Base-by-base conservation (phyloP, 805 yeast species). In the Maudiozyma barnettii region DNA sequence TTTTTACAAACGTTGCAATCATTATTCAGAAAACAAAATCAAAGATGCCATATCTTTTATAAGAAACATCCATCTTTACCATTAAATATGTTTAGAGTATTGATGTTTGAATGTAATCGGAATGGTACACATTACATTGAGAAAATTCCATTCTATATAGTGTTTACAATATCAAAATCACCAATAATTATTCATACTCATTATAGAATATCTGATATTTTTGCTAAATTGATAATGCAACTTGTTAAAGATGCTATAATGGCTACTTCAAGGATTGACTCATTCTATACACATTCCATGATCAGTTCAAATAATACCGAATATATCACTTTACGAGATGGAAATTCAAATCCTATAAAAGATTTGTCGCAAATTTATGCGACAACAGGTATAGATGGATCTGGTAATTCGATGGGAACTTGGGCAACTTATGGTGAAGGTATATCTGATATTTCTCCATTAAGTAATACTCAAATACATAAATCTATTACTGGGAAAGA, bases 341-440 rank as follows among this genome's bases (percentile, higher is more conserved):
- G 60, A 42, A 58, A 57, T 39, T 76, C 58, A 38, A 55, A 52
- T 51, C 77, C 68, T 33, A 69, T 68, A 21, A 63, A 60, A 48
- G 76, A 81, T 1, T 59, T 83, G 36, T 77, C 76, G 38, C 68
- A 82, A 0, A 75, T 79, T 68, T 78, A 75, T 51, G 68, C 80
- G 2, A 56, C 81, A 13, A 72, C 76, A 47, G 89, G 90, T 3
- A 73, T 72, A 20, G 79, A 89, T 1, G 65, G 90, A 45, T 76
- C 76, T 54, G 72, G 82, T 0, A 67, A 75, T 26, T 72, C 89
- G 9, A 57, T 82, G 46, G 95, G 91, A 0, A 71, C 77, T 7
- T 86, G 95, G 95, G 60, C 77, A 0, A 76, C 82, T 0, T 86
- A 84, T 60, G 91, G 95, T 0, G 79, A 80, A 53, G 79, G 79